A percentile compares a stretch with the other conserved stretches of the same genome.
phyloP scores from a whole-genome alignment of 805 yeast species.

The Candida michaelii region DNA sequence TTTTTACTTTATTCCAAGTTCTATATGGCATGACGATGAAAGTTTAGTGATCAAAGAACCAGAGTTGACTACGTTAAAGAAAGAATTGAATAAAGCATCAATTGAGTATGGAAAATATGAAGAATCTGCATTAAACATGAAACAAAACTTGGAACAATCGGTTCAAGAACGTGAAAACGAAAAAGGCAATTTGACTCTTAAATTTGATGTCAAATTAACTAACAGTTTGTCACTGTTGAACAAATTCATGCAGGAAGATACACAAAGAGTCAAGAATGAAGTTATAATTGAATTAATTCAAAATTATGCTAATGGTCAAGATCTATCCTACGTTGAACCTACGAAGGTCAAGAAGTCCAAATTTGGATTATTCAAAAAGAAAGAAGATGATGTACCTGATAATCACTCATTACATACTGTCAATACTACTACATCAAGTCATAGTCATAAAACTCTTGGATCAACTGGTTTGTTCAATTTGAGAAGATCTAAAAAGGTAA shows the following conservation, averaged over 20 bases:
- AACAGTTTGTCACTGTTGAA: conserved; percentile 54
- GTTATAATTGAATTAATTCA: conserved; percentile 91
- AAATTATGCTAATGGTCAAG: conserved; percentile 75
- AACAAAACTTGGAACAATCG: conserved; percentile 50
- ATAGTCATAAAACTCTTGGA: conserved; percentile 29
- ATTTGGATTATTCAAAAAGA: conserved; percentile 52
- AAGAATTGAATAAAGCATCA: conserved; percentile 44
- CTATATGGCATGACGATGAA: conserved; percentile 97
- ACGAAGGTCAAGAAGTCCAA: conserved; percentile 54
- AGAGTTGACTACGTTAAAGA: conserved; percentile 57
- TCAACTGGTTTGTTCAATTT: conserved; percentile 37
- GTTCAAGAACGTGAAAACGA: conserved; percentile 33
- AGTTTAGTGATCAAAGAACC: conserved; percentile 56
- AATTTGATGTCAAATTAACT: conserved; percentile 53
- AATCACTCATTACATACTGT: conserved; percentile 31
- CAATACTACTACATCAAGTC: conserved; percentile 31
- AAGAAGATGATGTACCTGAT: conserved; percentile 11
- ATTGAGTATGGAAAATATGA: conserved; percentile 40
- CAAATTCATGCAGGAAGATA: conserved; percentile 71
- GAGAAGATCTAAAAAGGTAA: conserved; percentile 27
- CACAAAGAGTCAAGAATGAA: conserved; percentile 68
- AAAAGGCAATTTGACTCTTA: conserved; percentile 41
- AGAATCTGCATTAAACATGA: conserved; percentile 45
- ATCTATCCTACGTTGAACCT: conserved; percentile 57
- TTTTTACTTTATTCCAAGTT: conserved; percentile 80